Evolutionary conservation across 768 basidiomycete species (phyloP).

Genomic region (Termitomyces sp.): DNA sequence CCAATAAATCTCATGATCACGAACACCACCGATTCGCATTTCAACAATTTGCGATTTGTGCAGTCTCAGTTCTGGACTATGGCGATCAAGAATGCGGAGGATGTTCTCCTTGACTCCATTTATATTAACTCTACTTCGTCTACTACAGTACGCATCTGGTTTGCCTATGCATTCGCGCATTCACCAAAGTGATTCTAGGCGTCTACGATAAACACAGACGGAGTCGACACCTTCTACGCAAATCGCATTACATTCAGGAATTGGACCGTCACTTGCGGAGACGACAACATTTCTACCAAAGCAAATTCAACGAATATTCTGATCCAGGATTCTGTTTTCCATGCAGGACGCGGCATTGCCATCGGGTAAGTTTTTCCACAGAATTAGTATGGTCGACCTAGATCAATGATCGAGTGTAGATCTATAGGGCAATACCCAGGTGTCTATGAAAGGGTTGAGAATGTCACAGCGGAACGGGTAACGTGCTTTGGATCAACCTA

Average conservation of each 20-base stretch:
- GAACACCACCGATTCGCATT: slow-evolving; percentile 31
- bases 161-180: background rate
- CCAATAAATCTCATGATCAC: slow-evolving; percentile 35
- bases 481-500: slow-evolving; percentile 21
- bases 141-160: slow-evolving; percentile 21
- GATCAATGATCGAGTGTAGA: background rate
- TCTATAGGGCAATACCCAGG: slow-evolving; percentile 34
- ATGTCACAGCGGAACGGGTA: slow-evolving; percentile 27
- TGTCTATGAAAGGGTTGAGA: slow-evolving; percentile 26
- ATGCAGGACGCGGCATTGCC: slow-evolving; percentile 36
- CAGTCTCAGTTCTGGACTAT: slow-evolving; percentile 43
- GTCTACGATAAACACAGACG: slow-evolving; percentile 35
- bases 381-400: background rate
- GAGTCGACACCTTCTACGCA: slow-evolving; percentile 34
- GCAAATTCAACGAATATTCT: slow-evolving; percentile 40
- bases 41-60: slow-evolving; percentile 34
- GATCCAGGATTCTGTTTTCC: slow-evolving; percentile 34
- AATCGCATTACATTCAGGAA: slow-evolving; percentile 35
- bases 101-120: slow-evolving; percentile 34
- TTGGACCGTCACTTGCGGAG: slow-evolving; percentile 36
- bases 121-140: slow-evolving; percentile 38
- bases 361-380: slow-evolving; percentile 25
- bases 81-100: slow-evolving; percentile 30
- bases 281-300: slow-evolving; percentile 37
- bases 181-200: slow-evolving; percentile 13